Base-by-base conservation (phyloP, 2,329 filamentous ascomycete species). In the Didymella pomorum region DNA sequence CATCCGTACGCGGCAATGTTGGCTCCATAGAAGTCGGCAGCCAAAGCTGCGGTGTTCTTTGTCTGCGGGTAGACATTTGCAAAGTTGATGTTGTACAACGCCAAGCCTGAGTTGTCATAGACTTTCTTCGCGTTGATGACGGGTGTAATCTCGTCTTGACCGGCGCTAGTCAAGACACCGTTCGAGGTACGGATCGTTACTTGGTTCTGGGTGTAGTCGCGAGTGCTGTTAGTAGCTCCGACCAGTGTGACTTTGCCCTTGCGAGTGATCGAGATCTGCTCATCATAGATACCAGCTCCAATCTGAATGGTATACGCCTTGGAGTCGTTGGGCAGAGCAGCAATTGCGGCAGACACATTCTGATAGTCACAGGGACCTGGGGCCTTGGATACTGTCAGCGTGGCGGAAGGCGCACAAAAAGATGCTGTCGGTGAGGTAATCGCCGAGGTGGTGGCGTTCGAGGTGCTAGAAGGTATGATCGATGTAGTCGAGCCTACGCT, bases 1-100 rank as follows among this genome's bases (percentile, higher is more conserved):
- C 81, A 83, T 26, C 77, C 83, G 64, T 86, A 86, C 71, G 83
- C 86, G 21, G 81, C 83, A 72, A 84, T 82, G 25, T 81, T 71
- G 23, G 71, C 75, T 12, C 74, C 80, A 46, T 82, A 80, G 11
- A 84, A 82, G 37, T 80, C 80, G 7, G 86, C 63, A 2, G 84
- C 84, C 29, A 68, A 26, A 9, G 76, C 76, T 25, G 73, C 74
- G 25, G 72, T 75, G 35, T 76, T 75, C 9, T 57, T 60, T 9
- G 62, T 68, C 41, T 64, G 62, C n/a, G 67, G 66, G 23, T 66
- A 70, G 1, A 63, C 60, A 5, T 75, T 74, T 48, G 50, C 73
- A 66, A 84, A 79, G 65, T 86, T 83, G 66, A 66, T 65, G 29
- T 66, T 66, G 46, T 66, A 65, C 4, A 66, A 3, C 6, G 62